Base-by-base conservation (phyloP, 768 basidiomycete genomes). In the Rhodotorula taiwanensis region DNA sequence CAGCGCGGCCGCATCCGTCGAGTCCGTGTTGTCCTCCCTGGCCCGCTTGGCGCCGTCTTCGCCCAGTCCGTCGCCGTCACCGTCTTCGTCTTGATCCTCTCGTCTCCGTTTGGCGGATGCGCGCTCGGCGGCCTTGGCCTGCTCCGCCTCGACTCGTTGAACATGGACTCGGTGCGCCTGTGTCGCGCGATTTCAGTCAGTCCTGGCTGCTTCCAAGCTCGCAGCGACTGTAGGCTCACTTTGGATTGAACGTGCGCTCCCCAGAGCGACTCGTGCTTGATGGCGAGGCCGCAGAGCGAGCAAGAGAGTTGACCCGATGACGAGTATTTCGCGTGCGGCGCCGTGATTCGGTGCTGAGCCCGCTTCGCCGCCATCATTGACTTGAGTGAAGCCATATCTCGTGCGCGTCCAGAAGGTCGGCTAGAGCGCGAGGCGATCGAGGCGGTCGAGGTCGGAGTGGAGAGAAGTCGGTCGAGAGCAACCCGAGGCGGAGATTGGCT, bases 131-230 rank as follows among this genome's bases (percentile, higher is more conserved):
- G 50, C 51, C 14, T 23, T 31, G 4, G 21, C 41, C 41, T 62
- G 49, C 18, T 61, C 50, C 1, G 30, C 48, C 21, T 61, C 57
- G 36, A n/a, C 25, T 34, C 51, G 48, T 41, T 63, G 63, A n/a
- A 54, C 58, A 23, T 45, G 48, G 28, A 64, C 62, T 34, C 67
- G 69, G 55, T 70, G 69, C 20, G 47, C 44, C 63, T 65, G 56
- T 28, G 15, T 34, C 6, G 36, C 21, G 25, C n/a, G 1, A 13
- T 3, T 31, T 48, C 21, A 45, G 4, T 13, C 9, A 20, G n/a
- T 23, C n/a, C 16, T n/a, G 30, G 8, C 13, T 30, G 41, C 4
- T 5, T 11, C 30, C 18, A 27, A 10, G 16, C 49, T 33, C 6
- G 49, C 9, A 31, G 11, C 25, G 0, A 27, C 28, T 27, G 3